Evolutionary conservation across 495 filamentous ascomycete species (phyloP).

Genomic region (Hypoxylon subgilvum): DNA sequence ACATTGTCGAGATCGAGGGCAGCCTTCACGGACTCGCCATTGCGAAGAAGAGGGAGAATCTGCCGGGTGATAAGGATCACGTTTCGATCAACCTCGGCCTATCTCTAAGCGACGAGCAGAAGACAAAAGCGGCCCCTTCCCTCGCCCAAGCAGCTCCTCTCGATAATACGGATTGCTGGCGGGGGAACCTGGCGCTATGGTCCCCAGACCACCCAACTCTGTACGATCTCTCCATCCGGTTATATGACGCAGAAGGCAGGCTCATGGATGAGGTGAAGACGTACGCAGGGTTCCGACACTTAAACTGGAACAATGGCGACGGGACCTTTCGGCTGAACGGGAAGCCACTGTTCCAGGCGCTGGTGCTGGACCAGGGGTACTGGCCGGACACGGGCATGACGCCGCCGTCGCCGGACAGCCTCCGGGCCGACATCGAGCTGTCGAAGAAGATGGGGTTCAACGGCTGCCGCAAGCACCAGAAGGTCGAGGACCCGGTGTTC

Average conservation of each 20-base stretch:
- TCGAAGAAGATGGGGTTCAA: slow-evolving; percentile 66
- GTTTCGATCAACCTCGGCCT: slow-evolving; percentile 55
- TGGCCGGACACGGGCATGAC: slow-evolving; percentile 66
- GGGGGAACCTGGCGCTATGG: slow-evolving; percentile 52
- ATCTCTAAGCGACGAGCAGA: slow-evolving; percentile 46
- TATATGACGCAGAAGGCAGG: slow-evolving; percentile 40
- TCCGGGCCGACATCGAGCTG: slow-evolving; percentile 60
- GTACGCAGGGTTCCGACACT: slow-evolving; percentile 65
- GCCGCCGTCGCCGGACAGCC: slow-evolving; percentile 59
- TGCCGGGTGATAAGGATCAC: slow-evolving; percentile 47
- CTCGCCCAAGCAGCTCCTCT: slow-evolving; percentile 26
- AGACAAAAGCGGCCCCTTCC: slow-evolving; percentile 28
- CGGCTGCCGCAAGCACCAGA: slow-evolving; percentile 64
- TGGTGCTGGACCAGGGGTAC: slow-evolving; percentile 66
- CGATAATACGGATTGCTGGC: slow-evolving; percentile 36
- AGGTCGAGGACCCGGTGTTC: slow-evolving; percentile 47
- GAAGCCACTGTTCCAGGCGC: slow-evolving; percentile 62
- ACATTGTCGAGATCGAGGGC: slow-evolving; percentile 43
- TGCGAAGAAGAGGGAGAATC: slow-evolving; percentile 42
- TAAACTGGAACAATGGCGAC: slow-evolving; percentile 56
- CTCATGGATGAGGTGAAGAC: slow-evolving; percentile 59
- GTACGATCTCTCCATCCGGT: slow-evolving; percentile 59
- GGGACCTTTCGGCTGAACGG: slow-evolving; percentile 64
- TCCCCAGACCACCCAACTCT: slow-evolving; percentile 61
- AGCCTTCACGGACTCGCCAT: slow-evolving; percentile 36